phyloP scores from a whole-genome alignment of 202 grass and related monocot species.

The Zizania palustris region DNA sequence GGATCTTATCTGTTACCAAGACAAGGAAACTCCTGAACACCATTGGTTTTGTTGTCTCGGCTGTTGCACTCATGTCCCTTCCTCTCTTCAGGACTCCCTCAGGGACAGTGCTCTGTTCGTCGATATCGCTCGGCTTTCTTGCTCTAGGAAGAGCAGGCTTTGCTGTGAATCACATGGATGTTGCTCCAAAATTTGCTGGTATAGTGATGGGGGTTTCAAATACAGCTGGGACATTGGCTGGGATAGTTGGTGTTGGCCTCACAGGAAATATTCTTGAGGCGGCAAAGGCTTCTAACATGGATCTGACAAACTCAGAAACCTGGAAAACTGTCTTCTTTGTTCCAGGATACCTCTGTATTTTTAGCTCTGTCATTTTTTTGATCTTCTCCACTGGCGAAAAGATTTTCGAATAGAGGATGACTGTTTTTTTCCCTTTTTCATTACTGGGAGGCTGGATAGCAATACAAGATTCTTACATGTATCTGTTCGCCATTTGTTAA shows the following conservation, averaged over 20 bases:
- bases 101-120: conserved; percentile 72
- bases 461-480: conserved; percentile 35
- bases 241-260: conserved; percentile 75
- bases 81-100: conserved; percentile 68
- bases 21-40: conserved; percentile 93
- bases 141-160: conserved; percentile 92
- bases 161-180: conserved; percentile 94
- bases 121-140: conserved; percentile 76
- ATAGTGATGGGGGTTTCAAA: conserved; percentile 98
- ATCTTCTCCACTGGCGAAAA: conserved; percentile 85
- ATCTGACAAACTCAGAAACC: conserved; percentile 68
- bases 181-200: conserved; percentile 96
- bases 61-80: conserved; percentile 82
- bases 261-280: conserved; percentile 86
- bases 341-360: conserved; percentile 88
- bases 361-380: conserved; percentile 91
- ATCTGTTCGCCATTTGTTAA: conserved; percentile 25
- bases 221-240: conserved; percentile 88
- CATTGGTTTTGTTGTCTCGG: conserved; percentile 77
- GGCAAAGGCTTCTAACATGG: conserved; percentile 72
- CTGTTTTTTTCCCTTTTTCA: conserved; percentile 38
- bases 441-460: conserved; percentile 36
- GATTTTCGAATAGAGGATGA: conserved; percentile 67
- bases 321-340: conserved; percentile 85
- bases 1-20: conserved; percentile 81